A percentile compares a stretch with the other conserved stretches of the same genome.
Conservation (phyloP, 129 eudicot genomes). For the Tagetes erecta region DNA sequence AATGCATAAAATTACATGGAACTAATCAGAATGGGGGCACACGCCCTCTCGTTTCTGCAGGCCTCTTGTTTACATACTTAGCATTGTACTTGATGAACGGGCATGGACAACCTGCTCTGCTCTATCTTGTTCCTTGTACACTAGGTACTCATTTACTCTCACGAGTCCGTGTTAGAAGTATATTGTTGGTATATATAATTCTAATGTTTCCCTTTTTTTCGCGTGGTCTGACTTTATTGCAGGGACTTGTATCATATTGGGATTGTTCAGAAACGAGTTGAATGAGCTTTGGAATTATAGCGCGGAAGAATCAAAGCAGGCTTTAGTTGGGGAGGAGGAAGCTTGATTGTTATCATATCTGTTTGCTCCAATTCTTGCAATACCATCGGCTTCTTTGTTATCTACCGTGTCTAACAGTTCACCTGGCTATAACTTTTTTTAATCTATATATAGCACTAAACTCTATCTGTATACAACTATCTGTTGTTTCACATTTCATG, state of each 20-base stretch:
- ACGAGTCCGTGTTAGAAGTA: neutral
- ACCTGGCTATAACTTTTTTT: neutral
- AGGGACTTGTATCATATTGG: slow-evolving; percentile 72
- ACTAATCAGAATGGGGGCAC: neutral
- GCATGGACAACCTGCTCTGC: slow-evolving; percentile 97
- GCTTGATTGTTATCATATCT: slow-evolving; percentile 26
- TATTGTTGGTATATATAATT: neutral
- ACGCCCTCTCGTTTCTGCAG: slow-evolving; percentile 36
- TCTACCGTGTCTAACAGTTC: neutral
- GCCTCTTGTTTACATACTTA: slow-evolving; percentile 60
- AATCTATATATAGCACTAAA: slow-evolving; percentile 7
- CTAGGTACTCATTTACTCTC: slow-evolving; percentile 47
- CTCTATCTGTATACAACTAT: neutral
- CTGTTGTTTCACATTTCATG: neutral
- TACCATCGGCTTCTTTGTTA: neutral
- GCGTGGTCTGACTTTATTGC: slow-evolving; percentile 12
- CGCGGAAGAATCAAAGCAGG: slow-evolving; percentile 23
- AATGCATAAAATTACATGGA: neutral
- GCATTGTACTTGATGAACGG: slow-evolving; percentile 84
- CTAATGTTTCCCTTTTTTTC: neutral
- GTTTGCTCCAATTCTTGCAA: neutral
- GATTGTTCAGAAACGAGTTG: slow-evolving; percentile 69
- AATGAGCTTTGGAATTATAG: slow-evolving; percentile 68
- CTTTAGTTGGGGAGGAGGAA: slow-evolving; percentile 33
- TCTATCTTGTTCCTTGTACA: slow-evolving; percentile 93